Evolutionary conservation across 192 early-diverging fungal species (phyloP).

Genomic region (Spizellomyces sp.): DNA sequence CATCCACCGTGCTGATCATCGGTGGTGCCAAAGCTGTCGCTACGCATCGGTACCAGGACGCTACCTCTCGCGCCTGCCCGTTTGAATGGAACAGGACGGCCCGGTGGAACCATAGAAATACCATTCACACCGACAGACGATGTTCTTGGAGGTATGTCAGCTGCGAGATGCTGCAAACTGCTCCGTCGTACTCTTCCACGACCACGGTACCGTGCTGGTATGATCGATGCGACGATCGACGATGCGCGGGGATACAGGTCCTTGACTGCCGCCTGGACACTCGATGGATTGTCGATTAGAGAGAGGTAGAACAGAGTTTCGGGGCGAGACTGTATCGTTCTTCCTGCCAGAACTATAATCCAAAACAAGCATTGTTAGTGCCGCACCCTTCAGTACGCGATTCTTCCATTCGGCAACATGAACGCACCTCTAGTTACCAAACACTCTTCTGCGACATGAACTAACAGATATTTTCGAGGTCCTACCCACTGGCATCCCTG

Average conservation of each 20-base stretch:
- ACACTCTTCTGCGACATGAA: conserved; percentile 36
- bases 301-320: conserved; percentile 27
- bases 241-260: conserved; percentile 18
- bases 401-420: neutral
- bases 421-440: conserved; percentile 16
- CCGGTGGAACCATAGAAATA: neutral
- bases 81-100: conserved; percentile 26
- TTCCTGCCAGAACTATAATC: neutral
- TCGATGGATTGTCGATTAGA: conserved; percentile 12
- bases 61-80: conserved; percentile 23
- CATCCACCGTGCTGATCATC: neutral
- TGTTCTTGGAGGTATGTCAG: conserved; percentile 2
- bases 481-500: conserved; percentile 37
- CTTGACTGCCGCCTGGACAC: neutral
- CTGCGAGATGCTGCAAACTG: conserved; percentile 1
- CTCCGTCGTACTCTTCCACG: neutral
- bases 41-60: conserved; percentile 24
- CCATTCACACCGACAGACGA: conserved; percentile 5
- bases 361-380: neutral
- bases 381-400: neutral
- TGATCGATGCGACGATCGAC: neutral
- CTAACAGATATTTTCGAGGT: conserved; percentile 25
- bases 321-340: neutral
- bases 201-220: conserved; percentile 22
- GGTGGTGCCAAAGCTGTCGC: neutral